A percentile compares a stretch with the other conserved stretches of the same genome.
phyloP scores from a whole-genome alignment of 1,139 yeast genomes.

The Hyphopichia burtonii region DNA sequence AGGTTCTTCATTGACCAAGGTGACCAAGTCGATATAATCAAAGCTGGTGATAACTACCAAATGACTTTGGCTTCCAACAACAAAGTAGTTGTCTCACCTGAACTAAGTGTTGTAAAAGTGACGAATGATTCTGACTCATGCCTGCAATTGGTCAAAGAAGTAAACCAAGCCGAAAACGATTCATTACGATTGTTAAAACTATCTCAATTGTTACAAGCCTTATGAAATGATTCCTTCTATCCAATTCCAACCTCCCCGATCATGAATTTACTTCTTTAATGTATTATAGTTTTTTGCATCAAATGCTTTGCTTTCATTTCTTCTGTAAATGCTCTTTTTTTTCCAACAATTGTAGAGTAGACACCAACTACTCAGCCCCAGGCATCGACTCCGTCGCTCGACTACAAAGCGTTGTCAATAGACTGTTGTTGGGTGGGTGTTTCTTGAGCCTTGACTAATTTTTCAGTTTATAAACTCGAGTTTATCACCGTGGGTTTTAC shows the following conservation, averaged over 20 bases:
- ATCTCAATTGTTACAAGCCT: neutral
- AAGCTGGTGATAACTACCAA: slow-evolving; percentile 1
- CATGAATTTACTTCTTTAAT: neutral
- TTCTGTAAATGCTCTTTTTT: too few relatives aligned
- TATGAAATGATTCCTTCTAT: too few relatives aligned
- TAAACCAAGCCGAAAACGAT: neutral
- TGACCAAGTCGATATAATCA: neutral
- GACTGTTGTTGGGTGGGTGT: too few relatives aligned
- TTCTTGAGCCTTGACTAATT: too few relatives aligned
- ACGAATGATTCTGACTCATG: neutral
- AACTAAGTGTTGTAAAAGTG: neutral
- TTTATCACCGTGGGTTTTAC: too few relatives aligned
- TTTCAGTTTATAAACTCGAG: too few relatives aligned
- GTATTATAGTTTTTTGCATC: neutral
- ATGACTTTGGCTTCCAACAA: neutral
- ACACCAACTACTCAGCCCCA: too few relatives aligned
- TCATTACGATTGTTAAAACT: neutral
- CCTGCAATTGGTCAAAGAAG: neutral
- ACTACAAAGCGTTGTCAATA: too few relatives aligned
- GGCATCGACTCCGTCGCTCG: too few relatives aligned
- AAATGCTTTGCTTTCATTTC: too few relatives aligned
- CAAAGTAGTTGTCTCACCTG: neutral
- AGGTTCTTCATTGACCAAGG: neutral
- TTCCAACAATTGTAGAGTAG: too few relatives aligned
- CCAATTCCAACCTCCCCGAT: too few relatives aligned